These are phyloP conservation scores for Farysia itapuensis DNA, from an alignment of 1,284 basidiomycete genomes.

Conservation along the genomic window DNA sequence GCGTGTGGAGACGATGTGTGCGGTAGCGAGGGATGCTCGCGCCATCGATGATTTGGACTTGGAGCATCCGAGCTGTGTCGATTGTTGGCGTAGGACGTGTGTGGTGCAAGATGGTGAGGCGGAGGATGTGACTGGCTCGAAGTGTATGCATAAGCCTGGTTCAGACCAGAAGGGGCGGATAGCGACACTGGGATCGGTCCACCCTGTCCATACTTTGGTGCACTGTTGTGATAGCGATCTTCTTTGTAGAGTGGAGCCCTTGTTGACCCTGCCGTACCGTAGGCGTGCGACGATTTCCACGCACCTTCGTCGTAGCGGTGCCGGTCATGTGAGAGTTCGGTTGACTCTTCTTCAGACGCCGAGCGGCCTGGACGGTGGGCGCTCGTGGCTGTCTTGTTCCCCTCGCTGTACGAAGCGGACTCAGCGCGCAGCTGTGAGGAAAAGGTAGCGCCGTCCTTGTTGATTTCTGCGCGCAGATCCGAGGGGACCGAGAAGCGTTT, in stretches of 20 bases:
- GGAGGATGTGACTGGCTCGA: slow-evolving; percentile 9
- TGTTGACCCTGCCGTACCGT: slow-evolving; percentile 3
- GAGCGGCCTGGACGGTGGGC: slow-evolving; percentile 7
- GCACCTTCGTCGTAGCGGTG: background rate
- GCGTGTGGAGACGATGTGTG: slow-evolving; percentile 20
- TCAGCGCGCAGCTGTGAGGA: slow-evolving; percentile 7
- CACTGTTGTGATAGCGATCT: slow-evolving; percentile 16
- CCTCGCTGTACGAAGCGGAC: slow-evolving; percentile 2
- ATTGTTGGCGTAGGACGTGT: slow-evolving; percentile 5
- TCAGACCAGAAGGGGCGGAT: slow-evolving; percentile 27
- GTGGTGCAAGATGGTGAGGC: slow-evolving; percentile 8
- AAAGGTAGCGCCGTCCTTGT: slow-evolving; percentile 13
- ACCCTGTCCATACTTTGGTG: slow-evolving; percentile 5
- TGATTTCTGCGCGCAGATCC: slow-evolving; percentile 18
- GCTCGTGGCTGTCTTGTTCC: slow-evolving; percentile 1
- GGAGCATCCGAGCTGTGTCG: slow-evolving; percentile 15
- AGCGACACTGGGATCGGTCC: slow-evolving; percentile 10
- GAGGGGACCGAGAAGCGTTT: slow-evolving; percentile 38
- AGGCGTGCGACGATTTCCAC: background rate
- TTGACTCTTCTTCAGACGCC: slow-evolving; percentile 9
- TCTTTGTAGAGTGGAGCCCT: slow-evolving; percentile 7
- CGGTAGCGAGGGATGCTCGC: slow-evolving; percentile 11
- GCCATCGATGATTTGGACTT: slow-evolving; percentile 32
- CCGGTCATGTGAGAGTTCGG: background rate
- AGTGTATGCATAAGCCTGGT: slow-evolving; percentile 9